A percentile compares a stretch with the other conserved stretches of the same genome.
Evolutionary conservation across 352 stramenopile genomes (phyloP).

Genomic region (Pythium folliculosum): DNA sequence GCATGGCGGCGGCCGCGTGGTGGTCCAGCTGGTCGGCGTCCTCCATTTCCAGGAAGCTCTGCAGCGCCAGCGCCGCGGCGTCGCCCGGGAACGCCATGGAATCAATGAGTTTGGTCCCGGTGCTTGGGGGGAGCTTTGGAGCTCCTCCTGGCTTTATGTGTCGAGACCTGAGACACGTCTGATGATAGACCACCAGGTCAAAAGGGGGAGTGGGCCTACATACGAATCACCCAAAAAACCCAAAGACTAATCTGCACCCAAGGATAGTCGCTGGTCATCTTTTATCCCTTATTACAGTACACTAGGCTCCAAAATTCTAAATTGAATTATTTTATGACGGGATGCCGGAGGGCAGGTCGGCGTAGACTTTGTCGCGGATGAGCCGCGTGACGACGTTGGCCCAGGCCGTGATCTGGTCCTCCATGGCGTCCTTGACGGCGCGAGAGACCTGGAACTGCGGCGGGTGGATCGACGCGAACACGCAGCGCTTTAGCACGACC

Average conservation of each 20-base stretch:
- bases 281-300: too few relatives aligned
- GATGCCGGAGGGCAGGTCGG: background rate
- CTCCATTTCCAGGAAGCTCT: constrained; percentile 14
- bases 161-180: too few relatives aligned
- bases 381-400: constrained; percentile 5
- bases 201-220: too few relatives aligned
- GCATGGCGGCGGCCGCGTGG: background rate
- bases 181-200: too few relatives aligned
- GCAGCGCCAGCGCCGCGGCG: background rate
- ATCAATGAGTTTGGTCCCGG: background rate
- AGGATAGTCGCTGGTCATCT: too few relatives aligned
- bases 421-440: constrained; percentile 8
- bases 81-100: constrained; percentile 5
- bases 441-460: constrained; percentile 16
- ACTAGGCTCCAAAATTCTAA: background rate
- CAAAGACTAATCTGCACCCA: background rate
- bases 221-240: constrained; percentile 6
- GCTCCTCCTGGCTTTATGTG: background rate
- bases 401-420: constrained; percentile 16
- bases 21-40: constrained; percentile 5
- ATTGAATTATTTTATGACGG: background rate
- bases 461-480: constrained; percentile 17
- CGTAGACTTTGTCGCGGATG: constrained; percentile 19
- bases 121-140: background rate
- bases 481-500: constrained; percentile 24